A percentile compares a stretch with the other conserved stretches of the same genome.
phyloP scores from a whole-genome alignment of 2,329 filamentous ascomycete species.

The Calycina herbarum region DNA sequence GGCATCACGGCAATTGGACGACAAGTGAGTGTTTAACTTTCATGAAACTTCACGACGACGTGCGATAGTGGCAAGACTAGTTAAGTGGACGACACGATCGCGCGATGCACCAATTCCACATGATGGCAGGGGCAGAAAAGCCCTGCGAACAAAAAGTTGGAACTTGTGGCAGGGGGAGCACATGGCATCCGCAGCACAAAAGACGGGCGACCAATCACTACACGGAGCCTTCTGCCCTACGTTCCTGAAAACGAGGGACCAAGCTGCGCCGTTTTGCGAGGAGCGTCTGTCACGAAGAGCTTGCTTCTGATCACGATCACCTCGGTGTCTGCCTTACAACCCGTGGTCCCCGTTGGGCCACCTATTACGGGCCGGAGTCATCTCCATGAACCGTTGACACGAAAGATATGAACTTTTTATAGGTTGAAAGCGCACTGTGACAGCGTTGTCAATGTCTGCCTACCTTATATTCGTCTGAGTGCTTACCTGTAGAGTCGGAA shows the following conservation, averaged over 20 bases:
- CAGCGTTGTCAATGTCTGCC: too few relatives aligned
- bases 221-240: neutral
- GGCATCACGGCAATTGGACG: neutral
- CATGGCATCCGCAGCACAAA: neutral
- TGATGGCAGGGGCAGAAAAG: neutral
- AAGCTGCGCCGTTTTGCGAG: neutral
- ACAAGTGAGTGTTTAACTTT: neutral
- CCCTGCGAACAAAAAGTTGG: too few relatives aligned
- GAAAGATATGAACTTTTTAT: too few relatives aligned
- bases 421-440: too few relatives aligned
- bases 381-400: too few relatives aligned
- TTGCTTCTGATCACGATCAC: neutral
- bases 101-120: neutral
- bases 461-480: too few relatives aligned
- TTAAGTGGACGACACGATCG: neutral
- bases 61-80: neutral
- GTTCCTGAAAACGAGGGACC: neutral
- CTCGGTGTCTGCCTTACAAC: neutral
- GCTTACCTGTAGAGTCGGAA: too few relatives aligned
- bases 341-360: too few relatives aligned
- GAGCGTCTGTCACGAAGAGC: neutral
- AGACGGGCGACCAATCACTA: neutral
- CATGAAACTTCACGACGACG: slow-evolving; percentile 1
- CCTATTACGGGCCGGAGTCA: too few relatives aligned
- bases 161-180: neutral